Percentiles rank a stretch among this genome's conserved stretches.
These are phyloP conservation scores for Rutstroemia sydowiana DNA, from an alignment of 2,329 filamentous ascomycete genomes.

Conservation along the genomic window DNA sequence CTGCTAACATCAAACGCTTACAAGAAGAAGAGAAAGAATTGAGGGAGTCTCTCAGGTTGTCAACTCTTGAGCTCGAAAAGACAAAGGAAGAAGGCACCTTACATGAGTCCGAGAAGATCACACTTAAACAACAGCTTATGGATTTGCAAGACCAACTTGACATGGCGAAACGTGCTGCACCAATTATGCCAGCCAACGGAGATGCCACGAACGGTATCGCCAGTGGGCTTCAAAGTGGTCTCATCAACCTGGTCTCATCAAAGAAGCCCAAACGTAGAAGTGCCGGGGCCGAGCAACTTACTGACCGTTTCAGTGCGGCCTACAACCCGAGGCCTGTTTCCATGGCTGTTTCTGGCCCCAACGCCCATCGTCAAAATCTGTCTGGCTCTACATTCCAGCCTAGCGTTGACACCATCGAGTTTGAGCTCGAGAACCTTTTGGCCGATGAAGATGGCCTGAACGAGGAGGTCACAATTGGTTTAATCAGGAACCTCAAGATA, in stretches of 20 bases:
- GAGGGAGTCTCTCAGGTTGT: conserved; percentile 71
- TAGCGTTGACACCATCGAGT: conserved; percentile 82
- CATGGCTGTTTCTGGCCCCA: conserved; percentile 72
- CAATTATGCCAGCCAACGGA: conserved; percentile 61
- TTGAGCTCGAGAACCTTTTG: conserved; percentile 87
- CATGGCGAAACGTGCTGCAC: conserved; percentile 58
- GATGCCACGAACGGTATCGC: conserved; percentile 59
- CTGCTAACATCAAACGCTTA: conserved; percentile 82
- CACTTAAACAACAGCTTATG: conserved; percentile 77
- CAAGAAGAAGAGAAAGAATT: conserved; percentile 89
- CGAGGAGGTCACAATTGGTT: conserved; percentile 90
- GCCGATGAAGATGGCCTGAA: conserved; percentile 94
- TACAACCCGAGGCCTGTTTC: conserved; percentile 95
- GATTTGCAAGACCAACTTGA: conserved; percentile 92
- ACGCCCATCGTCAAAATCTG: conserved; percentile 59
- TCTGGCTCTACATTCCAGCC: conserved; percentile 73
- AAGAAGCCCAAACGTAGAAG: conserved; percentile 97
- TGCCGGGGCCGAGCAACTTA: conserved; percentile 78
- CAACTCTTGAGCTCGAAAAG: conserved; percentile 73
- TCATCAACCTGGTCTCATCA: conserved; percentile 94
- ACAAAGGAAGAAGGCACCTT: conserved; percentile 67
- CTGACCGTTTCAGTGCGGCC: conserved; percentile 79
- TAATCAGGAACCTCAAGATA: conserved; percentile 96
- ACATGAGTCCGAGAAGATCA: conserved; percentile 78
- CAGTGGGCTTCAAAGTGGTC: conserved; percentile 55